Evolutionary conservation across 1,284 basidiomycete species (phyloP).

Genomic region (Naganishia albida): DNA sequence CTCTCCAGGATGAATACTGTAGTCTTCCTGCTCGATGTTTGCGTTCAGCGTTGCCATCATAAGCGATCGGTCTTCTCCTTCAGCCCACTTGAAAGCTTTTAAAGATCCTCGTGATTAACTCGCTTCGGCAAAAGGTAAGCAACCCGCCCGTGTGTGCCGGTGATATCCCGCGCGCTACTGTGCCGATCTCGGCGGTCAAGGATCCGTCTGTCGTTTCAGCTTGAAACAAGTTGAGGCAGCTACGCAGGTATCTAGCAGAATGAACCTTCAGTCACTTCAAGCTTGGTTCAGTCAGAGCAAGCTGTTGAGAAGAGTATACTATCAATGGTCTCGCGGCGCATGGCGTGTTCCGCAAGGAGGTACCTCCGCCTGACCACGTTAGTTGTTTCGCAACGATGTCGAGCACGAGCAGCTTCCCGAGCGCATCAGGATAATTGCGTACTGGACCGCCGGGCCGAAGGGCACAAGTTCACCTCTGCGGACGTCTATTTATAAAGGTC

Average conservation of each 20-base stretch:
- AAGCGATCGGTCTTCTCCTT: neutral
- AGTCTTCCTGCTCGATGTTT: neutral
- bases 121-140: neutral
- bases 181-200: slow-evolving; percentile 10
- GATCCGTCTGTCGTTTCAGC: neutral
- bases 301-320: too few species aligned
- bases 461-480: too few species aligned
- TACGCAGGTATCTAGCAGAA: slow-evolving; percentile 2
- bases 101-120: slow-evolving; percentile 13
- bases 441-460: too few species aligned
- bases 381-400: too few species aligned
- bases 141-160: slow-evolving; percentile 3
- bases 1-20: neutral
- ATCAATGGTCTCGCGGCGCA: too few species aligned
- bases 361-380: too few species aligned
- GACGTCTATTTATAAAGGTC: too few species aligned
- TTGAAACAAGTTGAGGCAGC: neutral
- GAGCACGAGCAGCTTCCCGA: too few species aligned
- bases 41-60: neutral
- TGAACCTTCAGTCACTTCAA: neutral
- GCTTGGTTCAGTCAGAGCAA: too few species aligned
- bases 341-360: too few species aligned
- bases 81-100: neutral
- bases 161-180: neutral
- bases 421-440: too few species aligned